phyloP scores from a whole-genome alignment of 768 basidiomycete genomes.

The Lactarius deliciosus region DNA sequence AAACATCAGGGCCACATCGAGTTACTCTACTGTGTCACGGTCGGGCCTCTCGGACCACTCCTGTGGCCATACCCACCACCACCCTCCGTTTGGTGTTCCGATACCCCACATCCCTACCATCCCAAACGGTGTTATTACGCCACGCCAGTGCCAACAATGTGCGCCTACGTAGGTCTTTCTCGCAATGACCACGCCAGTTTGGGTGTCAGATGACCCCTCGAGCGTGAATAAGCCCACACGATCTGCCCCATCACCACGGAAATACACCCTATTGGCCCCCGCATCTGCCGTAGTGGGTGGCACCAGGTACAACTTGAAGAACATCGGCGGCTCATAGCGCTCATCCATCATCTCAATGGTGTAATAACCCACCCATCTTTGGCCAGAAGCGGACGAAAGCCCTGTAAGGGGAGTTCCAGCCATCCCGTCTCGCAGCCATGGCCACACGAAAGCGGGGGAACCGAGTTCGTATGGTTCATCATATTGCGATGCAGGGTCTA shows the following conservation, averaged over 20 bases:
- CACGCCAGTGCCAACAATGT: not conserved
- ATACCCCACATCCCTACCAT: constrained; percentile 12
- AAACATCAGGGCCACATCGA: not conserved
- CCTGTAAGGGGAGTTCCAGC: constrained; percentile 14
- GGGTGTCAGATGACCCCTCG: not conserved
- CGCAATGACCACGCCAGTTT: not conserved
- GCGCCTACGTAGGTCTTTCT: not conserved
- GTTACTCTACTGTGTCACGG: not conserved
- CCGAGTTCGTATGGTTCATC: not conserved
- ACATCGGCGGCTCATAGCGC: constrained; percentile 5
- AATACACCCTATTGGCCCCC: not conserved
- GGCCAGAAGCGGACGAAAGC: not conserved
- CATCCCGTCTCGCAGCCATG: constrained; percentile 14
- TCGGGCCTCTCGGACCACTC: constrained; percentile 5
- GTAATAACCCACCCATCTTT: constrained; percentile 16
- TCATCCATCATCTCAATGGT: not conserved
- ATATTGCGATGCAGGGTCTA: not conserved
- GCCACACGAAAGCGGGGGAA: not conserved
- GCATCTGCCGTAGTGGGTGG: not conserved
- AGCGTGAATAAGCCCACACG: not conserved
- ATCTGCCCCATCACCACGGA: constrained; percentile 8
- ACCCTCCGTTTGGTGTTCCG: not conserved
- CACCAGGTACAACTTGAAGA: not conserved
- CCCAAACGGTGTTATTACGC: constrained; percentile 19
- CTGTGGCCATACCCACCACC: constrained; percentile 24